Evolutionary conservation across 257 asterid species (phyloP).

Genomic region (Solanum gracilifrons): DNA sequence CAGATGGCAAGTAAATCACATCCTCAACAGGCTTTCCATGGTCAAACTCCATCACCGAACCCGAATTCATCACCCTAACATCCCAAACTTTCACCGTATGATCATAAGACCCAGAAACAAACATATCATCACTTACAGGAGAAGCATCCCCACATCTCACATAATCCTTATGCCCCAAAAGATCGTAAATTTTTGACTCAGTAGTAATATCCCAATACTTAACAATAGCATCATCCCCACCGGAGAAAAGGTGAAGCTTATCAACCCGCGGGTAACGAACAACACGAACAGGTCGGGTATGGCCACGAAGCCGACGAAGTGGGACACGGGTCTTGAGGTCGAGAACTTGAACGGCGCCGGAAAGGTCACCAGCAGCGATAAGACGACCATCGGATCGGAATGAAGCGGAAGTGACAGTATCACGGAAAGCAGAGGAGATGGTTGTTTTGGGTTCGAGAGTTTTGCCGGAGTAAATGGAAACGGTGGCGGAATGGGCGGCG

Average conservation of each 20-base stretch:
- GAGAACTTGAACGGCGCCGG: conserved; percentile 67
- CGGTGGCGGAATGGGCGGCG: conserved; percentile 70
- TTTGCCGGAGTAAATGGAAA: conserved; percentile 45
- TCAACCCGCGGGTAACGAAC: conserved; percentile 65
- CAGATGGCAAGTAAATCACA: conserved; percentile 79
- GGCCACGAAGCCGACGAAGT: conserved; percentile 66
- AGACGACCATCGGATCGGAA: conserved; percentile 76
- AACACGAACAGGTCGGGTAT: conserved; percentile 52
- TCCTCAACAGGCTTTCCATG: conserved; percentile 92
- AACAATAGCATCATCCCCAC: conserved; percentile 86
- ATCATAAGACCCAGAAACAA: conserved; percentile 80
- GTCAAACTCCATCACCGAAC: conserved; percentile 56
- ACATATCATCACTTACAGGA: conserved; percentile 72
- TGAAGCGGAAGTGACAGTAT: conserved; percentile 48
- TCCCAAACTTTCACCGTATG: conserved; percentile 78
- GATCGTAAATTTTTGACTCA: conserved; percentile 40
- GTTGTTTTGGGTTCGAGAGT: conserved; percentile 43
- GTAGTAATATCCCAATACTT: conserved; percentile 81
- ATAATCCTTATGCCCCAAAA: conserved; percentile 81
- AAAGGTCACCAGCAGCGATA: conserved; percentile 66
- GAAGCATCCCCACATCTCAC: conserved; percentile 82
- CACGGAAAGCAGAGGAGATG: conserved; percentile 36
- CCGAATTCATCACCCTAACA: conserved; percentile 41
- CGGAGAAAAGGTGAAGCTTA: conserved; percentile 72
- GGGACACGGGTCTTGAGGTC: conserved; percentile 46